phyloP scores from a whole-genome alignment of 2,329 filamentous ascomycete species.

The Aspergillus aculeatus region DNA sequence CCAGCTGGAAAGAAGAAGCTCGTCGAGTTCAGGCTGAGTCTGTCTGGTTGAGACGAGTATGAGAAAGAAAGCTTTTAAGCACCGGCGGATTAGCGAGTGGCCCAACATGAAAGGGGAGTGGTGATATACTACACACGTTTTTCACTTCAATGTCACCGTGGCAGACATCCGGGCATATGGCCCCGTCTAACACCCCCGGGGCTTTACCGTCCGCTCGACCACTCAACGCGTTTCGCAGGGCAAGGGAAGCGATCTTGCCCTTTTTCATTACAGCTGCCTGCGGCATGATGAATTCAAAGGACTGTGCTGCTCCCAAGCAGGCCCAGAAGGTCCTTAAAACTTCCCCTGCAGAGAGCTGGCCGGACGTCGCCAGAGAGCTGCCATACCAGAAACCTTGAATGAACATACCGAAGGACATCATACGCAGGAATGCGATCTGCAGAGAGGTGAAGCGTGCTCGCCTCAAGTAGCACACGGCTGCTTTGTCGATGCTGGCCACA shows the following conservation, averaged over 20 bases:
- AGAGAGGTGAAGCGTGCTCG: slow-evolving; percentile 68
- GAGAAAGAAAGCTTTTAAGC: slow-evolving; percentile 68
- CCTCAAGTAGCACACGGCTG: slow-evolving; percentile 62
- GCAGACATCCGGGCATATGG: slow-evolving; percentile 46
- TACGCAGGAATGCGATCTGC: slow-evolving; percentile 70
- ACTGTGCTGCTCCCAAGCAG: slow-evolving; percentile 71
- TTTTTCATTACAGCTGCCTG: slow-evolving; percentile 76
- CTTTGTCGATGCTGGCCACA: slow-evolving; percentile 53
- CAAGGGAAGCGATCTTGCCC: slow-evolving; percentile 70
- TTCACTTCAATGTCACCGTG: slow-evolving; percentile 67
- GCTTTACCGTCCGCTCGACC: slow-evolving; percentile 22
- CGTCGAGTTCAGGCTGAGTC: slow-evolving; percentile 59
- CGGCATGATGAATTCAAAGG: slow-evolving; percentile 70
- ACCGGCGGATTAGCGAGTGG: slow-evolving; percentile 12
- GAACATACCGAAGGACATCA: slow-evolving; percentile 76
- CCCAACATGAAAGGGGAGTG: background rate
- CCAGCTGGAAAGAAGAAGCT: slow-evolving; percentile 71
- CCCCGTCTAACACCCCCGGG: slow-evolving; percentile 30
- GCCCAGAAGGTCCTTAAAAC: slow-evolving; percentile 85
- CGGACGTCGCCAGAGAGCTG: slow-evolving; percentile 63
- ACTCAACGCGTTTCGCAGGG: slow-evolving; percentile 53
- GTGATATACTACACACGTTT: background rate
- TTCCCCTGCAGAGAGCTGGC: slow-evolving; percentile 59
- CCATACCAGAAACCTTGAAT: slow-evolving; percentile 91
- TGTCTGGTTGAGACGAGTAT: slow-evolving; percentile 69